Base-by-base conservation (phyloP, 225 moss, liverwort and hornwort species). In the Neckera pumila region DNA sequence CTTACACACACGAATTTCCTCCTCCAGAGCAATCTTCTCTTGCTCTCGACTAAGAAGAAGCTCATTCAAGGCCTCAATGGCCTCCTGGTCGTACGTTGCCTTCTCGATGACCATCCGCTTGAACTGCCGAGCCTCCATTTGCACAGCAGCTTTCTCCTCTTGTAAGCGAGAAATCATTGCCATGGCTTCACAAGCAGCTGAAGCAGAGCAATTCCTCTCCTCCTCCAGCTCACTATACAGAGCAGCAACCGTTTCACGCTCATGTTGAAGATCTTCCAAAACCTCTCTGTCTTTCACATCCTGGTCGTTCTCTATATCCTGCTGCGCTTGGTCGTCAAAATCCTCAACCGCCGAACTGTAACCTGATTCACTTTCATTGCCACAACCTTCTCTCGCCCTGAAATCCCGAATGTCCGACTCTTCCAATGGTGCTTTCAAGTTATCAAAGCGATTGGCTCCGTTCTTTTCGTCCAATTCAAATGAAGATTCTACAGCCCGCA, bases 161-260 rank as follows among this genome's bases (percentile, higher is more conserved):
- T 94, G 92, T 85, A 94, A 81, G 74, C 92, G 92, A 71, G 92
- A 94, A 76, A 94, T 94, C 94, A 94, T 94, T 20, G 92, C 92
- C 89, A 94, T 85, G 77, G 94, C 94, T 89, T 94, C 94, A 90
- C 91, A 91, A 56, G 91, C 94, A 54, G 93, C 93, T 65, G 91
- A 80, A 58, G 91, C 94, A 53, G 94, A 91, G 83, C 83, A 90
- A 49, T 84, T 94, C 25, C 94, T 71, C 91, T 94, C 92, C 87
- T 92, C 85, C 90, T 94, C 94, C 82, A 94, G 76, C 91, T 94
- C 94, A 76, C 86, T 87, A 33, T 92, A 91, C 64, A 94, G 79
- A 83, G 83, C 84, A 65, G 91, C 87, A 16, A 91, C 89, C 28
- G 87, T 91, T 65, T 91, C 90, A 80, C 92, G 94, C 78, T 94